Base-by-base conservation (phyloP, 371 early-diverging fungal species). In the Mucor circinelloides region DNA sequence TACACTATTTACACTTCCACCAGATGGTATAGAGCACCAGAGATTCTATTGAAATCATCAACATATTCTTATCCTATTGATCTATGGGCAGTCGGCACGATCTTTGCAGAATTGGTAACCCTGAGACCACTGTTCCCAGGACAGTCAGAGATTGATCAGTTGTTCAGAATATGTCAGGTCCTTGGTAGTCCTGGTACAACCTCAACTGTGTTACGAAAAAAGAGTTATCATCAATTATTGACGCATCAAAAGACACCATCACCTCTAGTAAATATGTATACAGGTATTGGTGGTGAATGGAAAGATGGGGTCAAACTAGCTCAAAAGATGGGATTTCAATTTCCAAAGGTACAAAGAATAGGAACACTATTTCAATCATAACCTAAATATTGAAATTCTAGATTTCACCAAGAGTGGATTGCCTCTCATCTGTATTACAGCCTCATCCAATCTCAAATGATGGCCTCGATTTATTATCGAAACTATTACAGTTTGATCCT, bases 21-120 rank as follows among this genome's bases (percentile, higher is more conserved):
- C 8, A 84, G 98, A 68, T 98, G 98, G 98, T 93, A 99, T 78
- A 91, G 99, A 31, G 95, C 99, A 7, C 99, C 99, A 28, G 99
- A 99, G 81, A 91, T 99, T 4, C 74, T 99, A 17, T 81, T 98
- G 34, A 89, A 93, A 27, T 89, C 90, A 9, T 87, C 91, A 1
- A 78, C 78, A 32, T 99, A 99, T 69, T 89, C 93, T 12, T 93
- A 89, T 32, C 96, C 98, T 7, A 94, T 99, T 31, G 99, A 99
- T 78, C 83, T 99, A 21, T 99, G 99, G 99, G 98, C 98, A 1
- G 85, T 97, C 0, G 99, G 99, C 1, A 85, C 93, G 3, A 97
- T 99, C 25, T 79, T 94, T 13, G 94, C 95, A 10, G 99, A 99
- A 79, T 72, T 99, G 27, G 84, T 91, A 40, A 89, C 87, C 10